A percentile compares a stretch with the other conserved stretches of the same genome.
Conservation (phyloP, 1,284 basidiomycete genomes). For the Hymenochaete sp. region DNA sequence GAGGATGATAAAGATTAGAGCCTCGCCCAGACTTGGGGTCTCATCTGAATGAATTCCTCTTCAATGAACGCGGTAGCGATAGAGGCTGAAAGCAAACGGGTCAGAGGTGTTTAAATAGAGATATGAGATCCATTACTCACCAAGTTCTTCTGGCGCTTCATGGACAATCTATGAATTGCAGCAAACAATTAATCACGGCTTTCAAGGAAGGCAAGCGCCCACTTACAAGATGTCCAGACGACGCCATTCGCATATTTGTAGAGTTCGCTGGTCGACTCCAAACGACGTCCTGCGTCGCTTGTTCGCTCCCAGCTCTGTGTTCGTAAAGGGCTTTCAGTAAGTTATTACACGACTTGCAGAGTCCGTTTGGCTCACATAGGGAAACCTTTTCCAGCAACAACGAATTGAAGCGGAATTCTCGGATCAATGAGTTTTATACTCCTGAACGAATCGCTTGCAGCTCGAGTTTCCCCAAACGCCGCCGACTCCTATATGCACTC, state of each 20-base stretch:
- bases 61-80: too few species aligned
- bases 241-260: conserved; percentile 50
- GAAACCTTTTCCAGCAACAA: background rate
- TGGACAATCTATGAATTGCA: conserved; percentile 22
- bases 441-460: conserved; percentile 39
- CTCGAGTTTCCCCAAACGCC: conserved; percentile 38
- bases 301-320: conserved; percentile 31
- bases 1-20: too few species aligned
- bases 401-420: background rate
- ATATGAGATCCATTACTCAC: too few species aligned
- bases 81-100: too few species aligned
- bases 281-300: conserved; percentile 36
- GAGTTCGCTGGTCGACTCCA: conserved; percentile 55
- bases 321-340: conserved; percentile 39
- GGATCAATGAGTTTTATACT: conserved; percentile 4
- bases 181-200: background rate
- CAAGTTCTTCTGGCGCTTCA: conserved; percentile 24
- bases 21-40: too few species aligned
- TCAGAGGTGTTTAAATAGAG: too few species aligned
- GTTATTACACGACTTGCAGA: conserved; percentile 46
- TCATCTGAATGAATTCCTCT: too few species aligned
- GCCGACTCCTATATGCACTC: conserved; percentile 48
- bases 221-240: conserved; percentile 52
- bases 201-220: background rate
- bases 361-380: too few species aligned